A percentile compares a stretch with the other conserved stretches of the same genome.
phyloP scores from a whole-genome alignment of 2,329 filamentous ascomycete genomes.

The Monilinia fructicola region DNA sequence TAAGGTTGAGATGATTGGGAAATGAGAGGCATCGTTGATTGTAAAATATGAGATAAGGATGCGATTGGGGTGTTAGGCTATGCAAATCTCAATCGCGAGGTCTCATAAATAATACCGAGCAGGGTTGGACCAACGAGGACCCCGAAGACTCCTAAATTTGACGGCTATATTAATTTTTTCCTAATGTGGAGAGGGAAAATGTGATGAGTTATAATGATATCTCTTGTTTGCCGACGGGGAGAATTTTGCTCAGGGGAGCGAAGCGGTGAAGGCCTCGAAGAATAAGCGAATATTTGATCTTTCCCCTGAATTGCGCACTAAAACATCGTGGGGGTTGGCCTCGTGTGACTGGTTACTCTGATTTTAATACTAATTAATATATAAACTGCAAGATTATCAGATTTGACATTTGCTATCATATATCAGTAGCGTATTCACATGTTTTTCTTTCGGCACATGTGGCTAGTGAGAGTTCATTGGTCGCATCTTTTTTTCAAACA shows the following conservation, averaged over 20 bases:
- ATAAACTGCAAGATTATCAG: not conserved
- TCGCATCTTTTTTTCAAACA: not conserved
- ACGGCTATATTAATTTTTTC: not conserved
- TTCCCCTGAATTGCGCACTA: not conserved
- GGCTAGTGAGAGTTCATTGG: not conserved
- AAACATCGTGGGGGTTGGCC: not conserved
- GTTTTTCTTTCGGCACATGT: not conserved
- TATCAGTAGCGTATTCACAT: not conserved
- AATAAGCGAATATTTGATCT: conserved; percentile 3
- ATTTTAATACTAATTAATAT: too few species aligned
- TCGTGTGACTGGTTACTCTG: not conserved
- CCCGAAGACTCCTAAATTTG: not conserved
- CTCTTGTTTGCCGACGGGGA: not conserved
- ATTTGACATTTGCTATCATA: not conserved
- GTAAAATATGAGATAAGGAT: not conserved
- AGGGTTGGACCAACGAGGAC: not conserved
- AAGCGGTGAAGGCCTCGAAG: not conserved
- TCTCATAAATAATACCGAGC: not conserved
- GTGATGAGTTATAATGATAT: conserved; percentile 7
- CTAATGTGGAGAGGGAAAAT: not conserved
- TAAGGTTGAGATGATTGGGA: not conserved
- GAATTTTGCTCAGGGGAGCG: not conserved
- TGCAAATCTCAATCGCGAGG: not conserved
- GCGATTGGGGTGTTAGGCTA: not conserved
- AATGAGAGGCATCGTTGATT: not conserved